Base-by-base conservation (phyloP, 768 basidiomycete species). In the Thelephora ganbajun region DNA sequence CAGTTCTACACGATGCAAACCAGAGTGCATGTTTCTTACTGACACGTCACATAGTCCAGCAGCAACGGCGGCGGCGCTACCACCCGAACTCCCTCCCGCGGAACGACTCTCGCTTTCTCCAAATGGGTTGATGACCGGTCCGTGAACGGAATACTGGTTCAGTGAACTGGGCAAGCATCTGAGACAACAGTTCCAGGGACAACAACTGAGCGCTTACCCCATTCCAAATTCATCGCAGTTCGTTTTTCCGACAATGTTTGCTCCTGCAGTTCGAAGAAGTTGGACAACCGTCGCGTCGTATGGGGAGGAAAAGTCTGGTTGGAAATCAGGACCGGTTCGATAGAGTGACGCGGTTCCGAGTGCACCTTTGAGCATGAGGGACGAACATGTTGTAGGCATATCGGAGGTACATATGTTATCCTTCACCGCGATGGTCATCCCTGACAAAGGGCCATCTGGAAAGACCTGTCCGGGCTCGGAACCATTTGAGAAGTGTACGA, bases 201-300 rank as follows among this genome's bases (percentile, higher is more conserved):
- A 42, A 26, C 33, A 48, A 18, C 47, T 30, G 3, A 7, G 30
- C 35, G 63, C 79, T 16, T 49, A 92, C 83, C 94, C 94, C 94
- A 98, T 98, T 1, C 94, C 94, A 63, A 98, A 98, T 63, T 98
- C 93, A 59, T 99, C 94, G 61, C 90, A 89, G 59, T 94, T 93
- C 0, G 92, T 82, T 65, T 96, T 96, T 1, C 91, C 94, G 1
- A 84, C 57, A 11, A 97, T 72, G 13, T 76, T 63, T 0, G 82
- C 90, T 0, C 90, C 91, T 0, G 69, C 65, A 0, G 66, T 51
- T 1, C 70, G 68, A 2, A 98, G 63, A 9, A 80, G 63, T 3
- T 64, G 50, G 0, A 96, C 86, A 5, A 84, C 85, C 0, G 90
- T 94, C 44, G 94, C 88, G 59, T 90, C 84, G 58, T 84, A 90